Conservation (phyloP, 306 rosid species). For the Herpetospermum pedunculosum region DNA sequence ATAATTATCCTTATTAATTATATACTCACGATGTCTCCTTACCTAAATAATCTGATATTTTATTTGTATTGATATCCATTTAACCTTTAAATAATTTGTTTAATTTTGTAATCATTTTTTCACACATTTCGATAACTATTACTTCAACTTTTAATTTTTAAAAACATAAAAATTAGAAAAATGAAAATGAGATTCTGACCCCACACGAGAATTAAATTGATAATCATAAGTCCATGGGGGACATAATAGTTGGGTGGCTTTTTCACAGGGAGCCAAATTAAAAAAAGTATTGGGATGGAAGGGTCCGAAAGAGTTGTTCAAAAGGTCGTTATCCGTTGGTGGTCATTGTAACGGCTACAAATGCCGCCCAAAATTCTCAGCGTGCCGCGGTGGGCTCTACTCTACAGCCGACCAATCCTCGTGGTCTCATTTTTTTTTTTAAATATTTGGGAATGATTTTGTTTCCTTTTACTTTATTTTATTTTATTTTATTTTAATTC, state of each 20-base stretch:
- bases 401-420: not conserved
- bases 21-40: too few relatives aligned
- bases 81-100: too few relatives aligned
- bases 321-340: constrained; percentile 10
- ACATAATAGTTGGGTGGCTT: not conserved
- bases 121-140: too few relatives aligned
- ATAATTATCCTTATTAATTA: too few relatives aligned
- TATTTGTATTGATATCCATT: too few relatives aligned
- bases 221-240: not conserved
- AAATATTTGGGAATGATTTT: not conserved
- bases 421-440: not conserved
- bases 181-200: not conserved
- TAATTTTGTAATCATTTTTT: too few relatives aligned
- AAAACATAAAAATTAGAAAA: not conserved
- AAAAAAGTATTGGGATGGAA: not conserved
- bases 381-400: not conserved
- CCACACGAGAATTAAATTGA: not conserved
- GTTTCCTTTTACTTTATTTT: not conserved
- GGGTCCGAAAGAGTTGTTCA: not conserved
- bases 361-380: not conserved
- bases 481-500: too few relatives aligned
- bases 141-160: too few relatives aligned
- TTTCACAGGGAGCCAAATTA: not conserved
- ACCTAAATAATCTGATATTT: too few relatives aligned
- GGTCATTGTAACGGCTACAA: constrained; percentile 1